Conservation (phyloP, 2,329 filamentous ascomycete genomes). For the Epichloe sylvatica region DNA sequence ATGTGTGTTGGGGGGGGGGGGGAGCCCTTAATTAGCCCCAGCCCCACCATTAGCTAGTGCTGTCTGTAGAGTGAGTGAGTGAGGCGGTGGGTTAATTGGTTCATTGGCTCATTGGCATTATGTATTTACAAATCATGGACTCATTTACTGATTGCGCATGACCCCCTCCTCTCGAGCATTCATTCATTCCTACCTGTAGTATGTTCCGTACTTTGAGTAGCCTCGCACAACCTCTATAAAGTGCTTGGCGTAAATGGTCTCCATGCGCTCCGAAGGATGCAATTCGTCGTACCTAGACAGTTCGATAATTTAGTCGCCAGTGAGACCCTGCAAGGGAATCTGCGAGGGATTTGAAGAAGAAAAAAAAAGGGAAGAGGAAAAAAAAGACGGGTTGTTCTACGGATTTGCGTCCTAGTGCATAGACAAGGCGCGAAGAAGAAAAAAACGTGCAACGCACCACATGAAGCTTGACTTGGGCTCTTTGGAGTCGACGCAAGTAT, state of each 20-base stretch:
- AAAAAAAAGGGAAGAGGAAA: background rate
- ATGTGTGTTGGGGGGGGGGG: too few relatives aligned
- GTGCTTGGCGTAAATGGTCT: conserved; percentile 25
- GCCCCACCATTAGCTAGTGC: too few relatives aligned
- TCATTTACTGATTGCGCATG: background rate
- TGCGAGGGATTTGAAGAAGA: too few relatives aligned
- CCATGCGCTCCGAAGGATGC: conserved; percentile 54
- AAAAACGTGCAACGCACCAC: conserved; percentile 36
- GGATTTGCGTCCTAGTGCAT: too few relatives aligned
- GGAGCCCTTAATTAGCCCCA: too few relatives aligned
- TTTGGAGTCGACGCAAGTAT: conserved; percentile 24
- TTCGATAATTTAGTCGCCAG: background rate
- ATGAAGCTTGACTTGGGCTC: conserved; percentile 45
- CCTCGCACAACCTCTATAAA: conserved; percentile 28
- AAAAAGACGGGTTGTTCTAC: background rate
- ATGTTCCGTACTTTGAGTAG: conserved; percentile 26
- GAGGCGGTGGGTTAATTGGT: too few relatives aligned
- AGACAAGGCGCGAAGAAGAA: background rate
- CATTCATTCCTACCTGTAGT: conserved; percentile 8
- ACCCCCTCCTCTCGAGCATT: background rate
- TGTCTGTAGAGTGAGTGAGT: too few relatives aligned
- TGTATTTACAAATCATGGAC: background rate
- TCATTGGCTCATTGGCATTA: too few relatives aligned
- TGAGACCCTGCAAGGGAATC: too few relatives aligned
- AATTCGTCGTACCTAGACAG: conserved; percentile 45